A percentile compares a stretch with the other conserved stretches of the same genome.
Conservation (phyloP, 371 early-diverging fungal genomes). For the Apophysomyces trapeziformis region DNA sequence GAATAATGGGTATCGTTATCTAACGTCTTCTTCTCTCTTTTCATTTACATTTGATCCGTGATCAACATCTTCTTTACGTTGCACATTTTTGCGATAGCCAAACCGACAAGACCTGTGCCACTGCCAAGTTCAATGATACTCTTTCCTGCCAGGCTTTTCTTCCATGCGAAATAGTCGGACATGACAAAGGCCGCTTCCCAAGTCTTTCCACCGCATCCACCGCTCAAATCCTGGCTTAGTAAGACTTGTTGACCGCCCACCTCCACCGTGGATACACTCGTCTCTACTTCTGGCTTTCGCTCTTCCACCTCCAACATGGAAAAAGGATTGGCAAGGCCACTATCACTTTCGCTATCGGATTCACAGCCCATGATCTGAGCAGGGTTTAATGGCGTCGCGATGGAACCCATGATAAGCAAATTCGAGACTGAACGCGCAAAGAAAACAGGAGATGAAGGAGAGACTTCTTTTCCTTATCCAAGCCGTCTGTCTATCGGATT, state of each 20-base stretch:
- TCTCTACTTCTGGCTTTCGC: conserved; percentile 19
- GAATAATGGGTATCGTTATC: neutral
- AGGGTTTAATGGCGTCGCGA: neutral
- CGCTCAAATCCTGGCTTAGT: conserved; percentile 43
- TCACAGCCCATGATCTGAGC: neutral
- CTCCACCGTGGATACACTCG: conserved; percentile 20
- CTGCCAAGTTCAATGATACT: conserved; percentile 45
- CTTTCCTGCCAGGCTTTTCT: conserved; percentile 31
- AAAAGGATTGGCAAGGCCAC: neutral
- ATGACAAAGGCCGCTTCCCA: conserved; percentile 55
- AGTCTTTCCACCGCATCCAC: conserved; percentile 55
- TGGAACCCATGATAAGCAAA: neutral
- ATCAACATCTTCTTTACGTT: conserved; percentile 34
- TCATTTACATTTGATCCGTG: conserved; percentile 49
- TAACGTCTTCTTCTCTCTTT: neutral
- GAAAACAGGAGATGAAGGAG: neutral
- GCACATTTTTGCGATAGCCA: conserved; percentile 44
- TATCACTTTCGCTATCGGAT: conserved; percentile 1
- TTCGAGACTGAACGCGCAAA: neutral
- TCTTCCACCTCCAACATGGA: neutral
- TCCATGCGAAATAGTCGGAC: conserved; percentile 49
- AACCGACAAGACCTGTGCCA: conserved; percentile 55
- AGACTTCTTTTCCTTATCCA: neutral
- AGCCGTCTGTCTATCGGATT: neutral
- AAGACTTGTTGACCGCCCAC: conserved; percentile 26